Base-by-base conservation (phyloP, 345 rosid genomes). In the Camelina neglecta region DNA sequence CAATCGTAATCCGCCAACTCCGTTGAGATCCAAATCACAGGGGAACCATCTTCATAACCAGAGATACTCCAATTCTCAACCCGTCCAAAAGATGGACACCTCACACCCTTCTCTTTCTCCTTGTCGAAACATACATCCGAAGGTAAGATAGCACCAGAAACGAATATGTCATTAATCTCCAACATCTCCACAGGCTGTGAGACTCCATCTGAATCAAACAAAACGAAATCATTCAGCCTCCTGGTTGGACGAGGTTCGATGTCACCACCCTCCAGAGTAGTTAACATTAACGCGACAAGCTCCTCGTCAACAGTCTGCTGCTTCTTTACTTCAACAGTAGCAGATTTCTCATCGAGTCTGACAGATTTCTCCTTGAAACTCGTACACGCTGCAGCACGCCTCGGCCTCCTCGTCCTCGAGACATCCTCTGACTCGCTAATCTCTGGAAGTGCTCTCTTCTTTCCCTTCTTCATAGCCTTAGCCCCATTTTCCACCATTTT, bases 341-440 rank as follows among this genome's bases (percentile, higher is more conserved):
- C 82, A 13, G 82, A 82, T 51, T 84, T 78, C 44, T 84, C 81
- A 13, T 84, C 73, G 38, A 88, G 24, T 2, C 75, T 74, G 5
- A 83, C 41, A 4, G 88, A 65, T 62, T 83, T 90, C 56, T 93
- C 92, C 82, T 84, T 93, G 65, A 91, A 87, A 81, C 83, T 57
- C 5, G 80, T 67, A 67, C 92, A 86, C 6, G 98, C 97, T 4
- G 96, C 98, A 59, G 91, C 90, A 29, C 98, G 81, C 88, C 23
- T 89, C 0, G 93, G 94, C 69, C 88, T 84, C 82, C 81, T 84
- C 82, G 79, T 88, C 21, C 47, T 54, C 10, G 84, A 31, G 20
- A 60, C 61, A 10, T 77, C 71, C 2, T 58, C 56, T 12, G 71
- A 49, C 20, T 82, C 83, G 6, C 39, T 51, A 58, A 26, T 74